Conservation (phyloP, 495 filamentous ascomycete species). For the Hypoxylon rickii region DNA sequence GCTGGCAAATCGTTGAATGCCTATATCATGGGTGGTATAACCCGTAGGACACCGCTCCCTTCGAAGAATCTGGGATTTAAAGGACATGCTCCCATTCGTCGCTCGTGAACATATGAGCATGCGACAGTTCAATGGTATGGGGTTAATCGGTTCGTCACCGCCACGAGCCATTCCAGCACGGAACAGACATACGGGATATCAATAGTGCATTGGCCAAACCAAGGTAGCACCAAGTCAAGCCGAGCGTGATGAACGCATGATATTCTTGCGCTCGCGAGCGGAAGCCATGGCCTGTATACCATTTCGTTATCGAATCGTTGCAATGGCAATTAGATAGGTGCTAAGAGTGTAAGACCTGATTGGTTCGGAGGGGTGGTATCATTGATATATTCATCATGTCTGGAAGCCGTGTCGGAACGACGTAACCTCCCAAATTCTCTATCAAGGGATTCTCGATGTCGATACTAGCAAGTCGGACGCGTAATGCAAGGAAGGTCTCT, state of each 20-base stretch:
- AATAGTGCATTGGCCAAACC: slow-evolving; percentile 3
- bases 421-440: no score
- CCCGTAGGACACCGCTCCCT: not conserved
- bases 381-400: slow-evolving; percentile 7
- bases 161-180: not conserved
- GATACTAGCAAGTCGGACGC: slow-evolving; percentile 3
- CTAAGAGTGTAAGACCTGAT: not conserved
- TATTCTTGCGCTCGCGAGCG: not conserved
- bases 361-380: slow-evolving; percentile 12
- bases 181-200: not conserved
- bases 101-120: not conserved
- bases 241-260: slow-evolving; percentile 7
- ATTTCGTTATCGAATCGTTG: slow-evolving; percentile 9
- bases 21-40: slow-evolving; percentile 11
- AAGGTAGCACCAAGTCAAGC: slow-evolving; percentile 15
- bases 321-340: slow-evolving; percentile 6
- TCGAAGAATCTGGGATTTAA: not conserved
- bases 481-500: slow-evolving; percentile 5
- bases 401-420: slow-evolving; percentile 3
- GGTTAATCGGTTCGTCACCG: slow-evolving; percentile 2
- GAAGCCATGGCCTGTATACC: slow-evolving; percentile 1
- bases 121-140: slow-evolving; percentile 1
- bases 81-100: slow-evolving; percentile 1
- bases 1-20: slow-evolving; percentile 8
- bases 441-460: no score